Percentiles rank a stretch among this genome's conserved stretches.
Conservation (phyloP, 2,329 filamentous ascomycete genomes). For the Penicillium sp. region DNA sequence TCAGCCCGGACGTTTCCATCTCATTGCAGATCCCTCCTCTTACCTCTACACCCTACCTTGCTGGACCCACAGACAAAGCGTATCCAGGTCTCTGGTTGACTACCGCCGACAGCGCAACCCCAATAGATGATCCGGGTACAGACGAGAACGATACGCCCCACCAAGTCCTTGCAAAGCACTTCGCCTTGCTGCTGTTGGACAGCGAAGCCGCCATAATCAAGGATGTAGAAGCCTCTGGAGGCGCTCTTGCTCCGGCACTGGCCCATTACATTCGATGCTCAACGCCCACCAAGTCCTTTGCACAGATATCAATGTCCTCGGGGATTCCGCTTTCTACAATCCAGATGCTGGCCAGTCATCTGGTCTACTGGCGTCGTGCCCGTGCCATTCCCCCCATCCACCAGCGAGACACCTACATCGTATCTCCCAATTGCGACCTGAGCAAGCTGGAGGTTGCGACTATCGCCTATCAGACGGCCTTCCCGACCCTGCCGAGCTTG, state of each 20-base stretch:
- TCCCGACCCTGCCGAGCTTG: conserved; percentile 78
- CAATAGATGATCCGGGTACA: conserved; percentile 60
- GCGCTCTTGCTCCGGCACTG: conserved; percentile 72
- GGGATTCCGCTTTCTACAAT: conserved; percentile 76
- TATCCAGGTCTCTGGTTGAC: conserved; percentile 81
- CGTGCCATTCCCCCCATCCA: conserved; percentile 89
- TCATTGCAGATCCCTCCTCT: conserved; percentile 63
- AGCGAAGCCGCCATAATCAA: conserved; percentile 77
- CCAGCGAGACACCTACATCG: conserved; percentile 83
- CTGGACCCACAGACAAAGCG: conserved; percentile 64
- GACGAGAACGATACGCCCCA: conserved; percentile 60
- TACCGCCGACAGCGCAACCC: conserved; percentile 75
- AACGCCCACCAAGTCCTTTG: conserved; percentile 66
- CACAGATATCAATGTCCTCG: conserved; percentile 60
- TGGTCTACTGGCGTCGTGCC: conserved; percentile 93
- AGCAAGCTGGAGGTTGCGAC: conserved; percentile 67
- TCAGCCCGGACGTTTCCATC: conserved; percentile 62
- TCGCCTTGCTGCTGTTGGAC: conserved; percentile 78
- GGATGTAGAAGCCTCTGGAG: conserved; percentile 66
- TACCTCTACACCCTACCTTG: conserved; percentile 69
- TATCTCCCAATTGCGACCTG: conserved; percentile 85
- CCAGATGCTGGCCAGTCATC: conserved; percentile 82
- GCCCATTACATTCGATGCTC: conserved; percentile 66
- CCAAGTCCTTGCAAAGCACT: conserved; percentile 71
- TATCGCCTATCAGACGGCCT: conserved; percentile 70